These are phyloP conservation scores for Collybia mongolica DNA, from an alignment of 768 basidiomycete genomes.

Conservation along the genomic window DNA sequence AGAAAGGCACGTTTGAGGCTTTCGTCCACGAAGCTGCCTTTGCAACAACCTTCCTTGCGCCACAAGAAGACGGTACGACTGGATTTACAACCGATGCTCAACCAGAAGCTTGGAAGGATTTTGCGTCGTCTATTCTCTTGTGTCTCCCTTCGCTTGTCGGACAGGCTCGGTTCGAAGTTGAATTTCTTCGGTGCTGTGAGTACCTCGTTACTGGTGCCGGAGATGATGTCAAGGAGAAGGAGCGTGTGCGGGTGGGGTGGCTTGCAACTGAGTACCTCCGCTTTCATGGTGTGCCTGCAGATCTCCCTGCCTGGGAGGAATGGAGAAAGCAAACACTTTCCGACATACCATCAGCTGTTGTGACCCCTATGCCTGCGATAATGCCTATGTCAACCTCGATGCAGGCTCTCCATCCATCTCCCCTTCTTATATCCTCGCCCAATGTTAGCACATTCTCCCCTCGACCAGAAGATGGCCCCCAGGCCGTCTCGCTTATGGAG, in stretches of 20 bases:
- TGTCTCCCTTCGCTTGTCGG: slow-evolving; percentile 59
- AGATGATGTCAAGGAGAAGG: slow-evolving; percentile 36
- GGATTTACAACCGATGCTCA: slow-evolving; percentile 10
- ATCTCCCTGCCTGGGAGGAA: slow-evolving; percentile 53
- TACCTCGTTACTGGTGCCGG: slow-evolving; percentile 61
- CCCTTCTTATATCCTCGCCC: slow-evolving; percentile 47
- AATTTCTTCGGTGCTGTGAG: slow-evolving; percentile 64
- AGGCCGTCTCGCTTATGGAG: slow-evolving; percentile 42
- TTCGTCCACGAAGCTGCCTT: slow-evolving; percentile 82
- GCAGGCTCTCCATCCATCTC: slow-evolving; percentile 50
- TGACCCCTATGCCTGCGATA: slow-evolving; percentile 25
- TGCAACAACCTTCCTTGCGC: slow-evolving; percentile 59
- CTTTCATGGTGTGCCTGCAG: slow-evolving; percentile 53
- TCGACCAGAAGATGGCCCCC: slow-evolving; percentile 41
- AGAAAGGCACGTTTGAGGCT: slow-evolving; percentile 75
- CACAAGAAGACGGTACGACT: slow-evolving; percentile 4
- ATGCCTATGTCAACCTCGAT: slow-evolving; percentile 43
- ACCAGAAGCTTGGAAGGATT: slow-evolving; percentile 53
- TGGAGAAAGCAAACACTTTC: slow-evolving; percentile 56
- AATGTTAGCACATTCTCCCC: slow-evolving; percentile 53
- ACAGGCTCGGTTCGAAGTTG: slow-evolving; percentile 59
- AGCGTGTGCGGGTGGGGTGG: slow-evolving; percentile 55
- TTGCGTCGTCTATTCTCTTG: slow-evolving; percentile 60
- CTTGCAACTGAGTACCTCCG: slow-evolving; percentile 64
- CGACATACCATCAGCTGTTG: slow-evolving; percentile 24